Percentiles rank a stretch among this genome's conserved stretches.
Conservation (phyloP, 352 stramenopile species). For the Pythium vanterpoolii region DNA sequence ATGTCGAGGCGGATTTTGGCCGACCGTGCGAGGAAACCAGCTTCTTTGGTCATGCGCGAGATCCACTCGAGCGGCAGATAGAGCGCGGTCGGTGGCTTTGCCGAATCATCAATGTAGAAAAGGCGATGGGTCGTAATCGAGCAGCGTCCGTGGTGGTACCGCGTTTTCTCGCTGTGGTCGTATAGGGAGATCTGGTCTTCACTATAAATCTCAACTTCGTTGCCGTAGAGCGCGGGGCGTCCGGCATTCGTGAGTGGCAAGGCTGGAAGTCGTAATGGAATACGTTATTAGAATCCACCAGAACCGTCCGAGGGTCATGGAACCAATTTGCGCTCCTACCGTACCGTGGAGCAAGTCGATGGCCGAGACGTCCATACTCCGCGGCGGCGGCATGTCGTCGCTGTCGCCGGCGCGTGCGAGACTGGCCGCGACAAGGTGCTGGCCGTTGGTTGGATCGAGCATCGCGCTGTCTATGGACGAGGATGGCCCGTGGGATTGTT, state of each 20-base stretch:
- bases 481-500: constrained; percentile 5
- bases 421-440: constrained; percentile 11
- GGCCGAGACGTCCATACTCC: constrained; percentile 32
- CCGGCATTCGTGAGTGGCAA: constrained; percentile 68
- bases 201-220: constrained; percentile 87
- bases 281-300: not conserved
- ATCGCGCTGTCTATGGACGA: constrained; percentile 1
- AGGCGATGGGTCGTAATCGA: constrained; percentile 82
- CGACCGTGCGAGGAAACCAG: constrained; percentile 78
- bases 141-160: constrained; percentile 63
- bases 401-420: constrained; percentile 8
- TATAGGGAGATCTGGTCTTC: constrained; percentile 84
- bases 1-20: constrained; percentile 84
- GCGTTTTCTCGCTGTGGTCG: constrained; percentile 75
- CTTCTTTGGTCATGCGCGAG: constrained; percentile 67
- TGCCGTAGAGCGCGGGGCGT: constrained; percentile 67
- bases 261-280: constrained; percentile 25
- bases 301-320: not conserved
- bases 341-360: constrained; percentile 70
- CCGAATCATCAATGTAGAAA: constrained; percentile 74
- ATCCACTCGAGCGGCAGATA: constrained; percentile 76
- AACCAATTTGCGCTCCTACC: constrained; percentile 1
- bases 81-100: constrained; percentile 48
- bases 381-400: constrained; percentile 12
- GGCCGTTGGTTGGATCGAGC: not conserved